Conservation (phyloP, 345 rosid species). For the Salix brachista region DNA sequence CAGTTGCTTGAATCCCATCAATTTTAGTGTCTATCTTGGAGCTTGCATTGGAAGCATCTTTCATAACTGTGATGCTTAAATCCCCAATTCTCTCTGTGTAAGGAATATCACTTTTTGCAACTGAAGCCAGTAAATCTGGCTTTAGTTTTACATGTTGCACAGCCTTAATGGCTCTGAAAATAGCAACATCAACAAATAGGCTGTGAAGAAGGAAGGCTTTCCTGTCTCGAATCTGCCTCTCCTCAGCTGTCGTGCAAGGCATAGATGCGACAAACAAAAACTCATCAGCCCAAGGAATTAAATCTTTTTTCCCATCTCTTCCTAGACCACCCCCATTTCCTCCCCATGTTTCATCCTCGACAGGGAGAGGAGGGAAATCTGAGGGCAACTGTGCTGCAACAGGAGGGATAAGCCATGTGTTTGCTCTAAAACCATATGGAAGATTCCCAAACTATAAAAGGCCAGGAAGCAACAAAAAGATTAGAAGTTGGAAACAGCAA, state of each 20-base stretch:
- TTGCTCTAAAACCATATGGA: conserved; percentile 96
- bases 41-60: conserved; percentile 72
- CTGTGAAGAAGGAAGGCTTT: conserved; percentile 94
- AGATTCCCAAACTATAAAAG: conserved; percentile 85
- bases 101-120: conserved; percentile 29
- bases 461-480: background rate
- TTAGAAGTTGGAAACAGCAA: conserved; percentile 1
- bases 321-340: conserved; percentile 93
- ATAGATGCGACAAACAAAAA: conserved; percentile 72
- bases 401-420: conserved; percentile 94
- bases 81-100: conserved; percentile 68
- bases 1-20: conserved; percentile 71
- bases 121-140: conserved; percentile 27
- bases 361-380: conserved; percentile 66
- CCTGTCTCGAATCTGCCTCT: conserved; percentile 91
- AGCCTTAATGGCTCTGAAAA: conserved; percentile 76
- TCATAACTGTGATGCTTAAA: conserved; percentile 53
- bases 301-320: conserved; percentile 3
- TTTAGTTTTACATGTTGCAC: conserved; percentile 54
- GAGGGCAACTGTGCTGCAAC: conserved; percentile 68
- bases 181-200: conserved; percentile 81
- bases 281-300: conserved; percentile 38
- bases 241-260: conserved; percentile 89
- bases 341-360: conserved; percentile 88
- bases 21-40: conserved; percentile 85